These are phyloP conservation scores for Monilinia vaccinii-corymbosi DNA, from an alignment of 2,329 filamentous ascomycete genomes.

Conservation along the genomic window DNA sequence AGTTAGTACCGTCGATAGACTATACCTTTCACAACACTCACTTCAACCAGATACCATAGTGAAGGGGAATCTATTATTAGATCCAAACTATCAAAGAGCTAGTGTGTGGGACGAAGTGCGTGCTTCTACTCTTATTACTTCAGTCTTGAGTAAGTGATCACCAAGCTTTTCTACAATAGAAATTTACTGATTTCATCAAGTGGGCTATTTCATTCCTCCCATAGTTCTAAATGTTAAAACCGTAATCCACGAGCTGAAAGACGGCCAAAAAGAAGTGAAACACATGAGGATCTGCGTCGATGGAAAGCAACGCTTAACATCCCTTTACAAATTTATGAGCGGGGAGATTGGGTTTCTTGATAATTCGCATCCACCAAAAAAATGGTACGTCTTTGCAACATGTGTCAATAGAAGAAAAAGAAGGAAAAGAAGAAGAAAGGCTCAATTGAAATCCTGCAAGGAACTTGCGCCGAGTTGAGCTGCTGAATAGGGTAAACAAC, in stretches of 20 bases:
- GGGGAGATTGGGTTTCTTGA: slow-evolving; percentile 38
- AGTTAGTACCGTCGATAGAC: not conserved
- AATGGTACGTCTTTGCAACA: slow-evolving; percentile 31
- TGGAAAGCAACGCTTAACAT: slow-evolving; percentile 40
- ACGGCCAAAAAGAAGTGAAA: slow-evolving; percentile 16
- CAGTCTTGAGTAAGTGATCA: slow-evolving; percentile 23
- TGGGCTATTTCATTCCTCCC: slow-evolving; percentile 35
- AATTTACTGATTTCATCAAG: slow-evolving; percentile 15
- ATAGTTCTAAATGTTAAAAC: slow-evolving; percentile 36
- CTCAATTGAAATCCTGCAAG: not conserved
- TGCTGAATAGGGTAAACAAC: not conserved
- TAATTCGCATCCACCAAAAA: slow-evolving; percentile 29
- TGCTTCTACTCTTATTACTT: slow-evolving; percentile 25
- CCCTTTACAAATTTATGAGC: slow-evolving; percentile 36
- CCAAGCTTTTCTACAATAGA: not conserved
- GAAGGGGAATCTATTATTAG: slow-evolving; percentile 31
- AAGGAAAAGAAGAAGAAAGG: not conserved
- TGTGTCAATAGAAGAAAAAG: not conserved
- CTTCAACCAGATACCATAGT: slow-evolving; percentile 24
- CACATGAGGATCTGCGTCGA: slow-evolving; percentile 34
- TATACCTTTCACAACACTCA: slow-evolving; percentile 8
- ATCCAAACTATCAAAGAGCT: slow-evolving; percentile 39
- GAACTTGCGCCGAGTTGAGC: not conserved
- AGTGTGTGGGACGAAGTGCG: slow-evolving; percentile 36
- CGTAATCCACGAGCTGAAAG: slow-evolving; percentile 11